Conservation (phyloP, 2,329 filamentous ascomycete species). For the Cladobotryum mycophilum region DNA sequence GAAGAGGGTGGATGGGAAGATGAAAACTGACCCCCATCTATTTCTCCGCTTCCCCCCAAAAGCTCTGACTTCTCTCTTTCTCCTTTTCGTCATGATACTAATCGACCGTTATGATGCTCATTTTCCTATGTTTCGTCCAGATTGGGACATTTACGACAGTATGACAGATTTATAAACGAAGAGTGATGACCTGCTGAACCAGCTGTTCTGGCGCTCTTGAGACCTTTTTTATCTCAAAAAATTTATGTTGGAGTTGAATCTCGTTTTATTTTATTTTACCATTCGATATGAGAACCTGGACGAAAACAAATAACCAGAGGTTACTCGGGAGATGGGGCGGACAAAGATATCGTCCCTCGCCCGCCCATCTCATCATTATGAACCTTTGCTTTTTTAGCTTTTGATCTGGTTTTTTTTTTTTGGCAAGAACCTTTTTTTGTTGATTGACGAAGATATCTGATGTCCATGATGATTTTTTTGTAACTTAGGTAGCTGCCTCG, state of each 20-base stretch:
- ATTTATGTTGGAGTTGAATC: neutral
- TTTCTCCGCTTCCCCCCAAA: neutral
- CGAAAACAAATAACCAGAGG: too few species aligned
- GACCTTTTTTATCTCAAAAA: neutral
- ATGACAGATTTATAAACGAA: slow-evolving; percentile 7
- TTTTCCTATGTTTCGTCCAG: neutral
- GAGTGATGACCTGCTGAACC: neutral
- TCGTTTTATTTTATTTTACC: neutral
- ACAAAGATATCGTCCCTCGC: too few species aligned
- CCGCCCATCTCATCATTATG: too few species aligned
- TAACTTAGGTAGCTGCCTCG: slow-evolving; percentile 2
- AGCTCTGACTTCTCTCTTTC: neutral
- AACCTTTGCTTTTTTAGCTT: neutral
- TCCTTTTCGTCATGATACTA: slow-evolving; percentile 1
- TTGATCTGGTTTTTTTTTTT: neutral
- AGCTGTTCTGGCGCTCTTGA: neutral
- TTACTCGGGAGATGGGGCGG: too few species aligned
- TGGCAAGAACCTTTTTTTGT: neutral
- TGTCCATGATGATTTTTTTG: neutral
- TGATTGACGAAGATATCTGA: neutral
- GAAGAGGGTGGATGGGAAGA: slow-evolving; percentile 34
- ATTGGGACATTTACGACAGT: slow-evolving; percentile 8
- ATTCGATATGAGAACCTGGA: neutral
- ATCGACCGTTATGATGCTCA: neutral
- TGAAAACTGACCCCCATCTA: neutral